Evolutionary conservation across 495 filamentous ascomycete species (phyloP).

Genomic region (Talaromyces stipitatus): DNA sequence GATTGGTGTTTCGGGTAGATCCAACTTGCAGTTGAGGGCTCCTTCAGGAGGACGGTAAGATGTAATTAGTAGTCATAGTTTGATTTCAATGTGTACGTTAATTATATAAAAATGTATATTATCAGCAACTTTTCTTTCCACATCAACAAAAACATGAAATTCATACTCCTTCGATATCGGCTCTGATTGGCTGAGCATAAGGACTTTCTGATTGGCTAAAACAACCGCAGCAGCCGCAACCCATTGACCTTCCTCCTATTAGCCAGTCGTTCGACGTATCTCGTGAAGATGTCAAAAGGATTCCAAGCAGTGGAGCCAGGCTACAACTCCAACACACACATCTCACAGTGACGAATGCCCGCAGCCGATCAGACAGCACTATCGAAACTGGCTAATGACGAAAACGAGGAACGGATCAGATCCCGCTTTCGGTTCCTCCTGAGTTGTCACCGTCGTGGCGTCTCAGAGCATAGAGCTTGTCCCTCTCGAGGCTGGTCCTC

Average conservation of each 20-base stretch:
- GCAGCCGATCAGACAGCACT: background rate
- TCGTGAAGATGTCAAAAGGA: background rate
- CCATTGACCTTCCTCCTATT: background rate
- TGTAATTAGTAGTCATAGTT: background rate
- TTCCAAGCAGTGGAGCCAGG: background rate
- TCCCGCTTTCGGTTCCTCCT: background rate
- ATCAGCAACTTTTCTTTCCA: background rate
- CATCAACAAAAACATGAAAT: background rate
- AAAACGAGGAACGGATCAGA: background rate
- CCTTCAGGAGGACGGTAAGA: conserved; percentile 14
- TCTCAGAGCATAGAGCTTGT: conserved; percentile 28
- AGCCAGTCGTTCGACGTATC: background rate
- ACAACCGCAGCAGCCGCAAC: background rate
- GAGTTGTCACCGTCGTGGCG: conserved; percentile 18
- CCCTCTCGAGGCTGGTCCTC: conserved; percentile 21
- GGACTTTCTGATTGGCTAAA: background rate
- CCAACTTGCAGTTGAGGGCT: conserved; percentile 49
- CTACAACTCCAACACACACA: background rate
- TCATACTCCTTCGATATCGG: background rate
- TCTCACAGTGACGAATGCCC: background rate
- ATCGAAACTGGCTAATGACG: background rate
- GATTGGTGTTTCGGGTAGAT: conserved; percentile 59
- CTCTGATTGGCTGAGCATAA: background rate
- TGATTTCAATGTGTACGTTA: background rate
- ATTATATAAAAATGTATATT: background rate